Evolutionary conservation across 2,329 filamentous ascomycete species (phyloP), one percentile per base, ranked within the genome.

Genomic region (Bipolaris bicolor): DNA sequence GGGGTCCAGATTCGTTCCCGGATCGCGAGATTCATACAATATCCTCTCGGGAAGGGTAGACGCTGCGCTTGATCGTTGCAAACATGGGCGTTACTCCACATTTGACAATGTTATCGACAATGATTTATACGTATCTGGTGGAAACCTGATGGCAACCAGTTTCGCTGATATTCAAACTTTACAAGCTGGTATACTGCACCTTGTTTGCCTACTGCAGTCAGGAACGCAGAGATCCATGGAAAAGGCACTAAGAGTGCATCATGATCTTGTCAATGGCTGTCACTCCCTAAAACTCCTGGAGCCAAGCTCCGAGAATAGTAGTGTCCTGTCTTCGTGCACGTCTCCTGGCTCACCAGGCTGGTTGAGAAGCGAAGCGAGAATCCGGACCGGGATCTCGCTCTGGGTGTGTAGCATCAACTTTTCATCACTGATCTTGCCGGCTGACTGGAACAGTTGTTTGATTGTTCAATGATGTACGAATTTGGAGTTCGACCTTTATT

Each of bases 1-100:
- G 2, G 73, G 71, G 9, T 66, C 68, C 18, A 68, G 62, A 34
- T 72, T 66, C 44, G 43, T 60, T 51, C 24, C 57, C 7, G 41
- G 45, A 20, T 39, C n/a, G 15, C 56, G 13, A 43, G 40, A 43
- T 15, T 9, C 40, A 43, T 26, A n/a, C 26, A 9, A 26, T 26
- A n/a, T 43, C 11, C 40, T 43, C 29, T 7, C 51, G 29, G 33
- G 3, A 20, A 16, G 5, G 10, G 31, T 34, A 20, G 29, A 26
- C 7, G 18, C 37, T 9, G 44, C 37, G 43, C 48, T 52, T 29
- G 52, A 55, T 41, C 39, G 10, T 41, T 41, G 18, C 39, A 41
- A 24, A 41, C 11, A 24, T 41, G 18, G 20, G 18, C 20, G 20
- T 24, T 41, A 41, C 20, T 41, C 20, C 39, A 11, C 1, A 22